phyloP scores from a whole-genome alignment of 371 early-diverging fungal species.

The Parasitella parasitica region DNA sequence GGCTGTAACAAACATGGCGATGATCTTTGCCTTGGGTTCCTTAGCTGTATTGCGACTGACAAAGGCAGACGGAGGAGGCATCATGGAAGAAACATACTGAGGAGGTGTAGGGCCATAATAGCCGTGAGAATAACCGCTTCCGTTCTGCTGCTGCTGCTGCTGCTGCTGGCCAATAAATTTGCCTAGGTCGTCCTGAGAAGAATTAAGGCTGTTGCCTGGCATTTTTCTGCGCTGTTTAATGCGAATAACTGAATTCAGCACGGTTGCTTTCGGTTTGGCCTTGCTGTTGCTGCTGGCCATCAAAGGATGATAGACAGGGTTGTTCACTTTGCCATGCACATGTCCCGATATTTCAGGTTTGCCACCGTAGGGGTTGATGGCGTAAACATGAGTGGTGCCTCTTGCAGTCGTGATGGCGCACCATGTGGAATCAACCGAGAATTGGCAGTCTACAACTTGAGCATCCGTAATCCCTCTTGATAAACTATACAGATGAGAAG shows the following conservation, averaged over 20 bases:
- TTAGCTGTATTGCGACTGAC: neutral
- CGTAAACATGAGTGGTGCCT: constrained; percentile 80
- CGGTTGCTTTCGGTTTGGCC: constrained; percentile 25
- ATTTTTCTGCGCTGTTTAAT: constrained; percentile 56
- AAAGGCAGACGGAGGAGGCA: neutral
- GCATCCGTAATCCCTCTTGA: constrained; percentile 81
- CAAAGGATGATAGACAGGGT: constrained; percentile 26
- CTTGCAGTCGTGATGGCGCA: constrained; percentile 73
- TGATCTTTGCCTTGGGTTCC: constrained; percentile 34
- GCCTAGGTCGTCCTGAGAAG: constrained; percentile 15
- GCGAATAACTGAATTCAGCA: constrained; percentile 45
- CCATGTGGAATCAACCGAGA: constrained; percentile 78
- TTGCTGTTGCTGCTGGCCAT: neutral
- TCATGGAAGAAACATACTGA: constrained; percentile 5
- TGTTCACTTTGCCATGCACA: constrained; percentile 44
- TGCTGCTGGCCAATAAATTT: neutral
- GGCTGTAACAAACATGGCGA: constrained; percentile 36
- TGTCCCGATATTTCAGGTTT: constrained; percentile 66
- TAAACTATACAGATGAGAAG: constrained; percentile 67
- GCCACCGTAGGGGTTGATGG: constrained; percentile 72
- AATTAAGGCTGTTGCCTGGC: constrained; percentile 21
- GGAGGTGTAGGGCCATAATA: constrained; percentile 19
- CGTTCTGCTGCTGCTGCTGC: neutral
- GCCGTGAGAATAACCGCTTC: neutral
- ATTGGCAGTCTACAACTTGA: constrained; percentile 69